A percentile compares a stretch with the other conserved stretches of the same genome.
phyloP scores from a whole-genome alignment of 2,329 filamentous ascomycete genomes.

The Scedosporium apiospermum region DNA sequence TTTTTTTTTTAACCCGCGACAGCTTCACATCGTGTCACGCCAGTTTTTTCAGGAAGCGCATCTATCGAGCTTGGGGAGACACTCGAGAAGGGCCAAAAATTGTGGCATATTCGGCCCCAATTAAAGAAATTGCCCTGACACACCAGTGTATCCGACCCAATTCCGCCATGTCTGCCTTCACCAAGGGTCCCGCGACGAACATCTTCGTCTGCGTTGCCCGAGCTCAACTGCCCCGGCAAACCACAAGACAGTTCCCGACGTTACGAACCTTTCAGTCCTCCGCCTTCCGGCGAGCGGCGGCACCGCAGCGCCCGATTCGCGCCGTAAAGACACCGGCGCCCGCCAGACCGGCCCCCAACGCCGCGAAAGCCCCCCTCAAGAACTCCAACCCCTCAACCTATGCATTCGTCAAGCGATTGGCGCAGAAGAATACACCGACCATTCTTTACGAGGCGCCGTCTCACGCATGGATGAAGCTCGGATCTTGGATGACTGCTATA shows the following conservation, averaged over 20 bases:
- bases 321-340: background rate
- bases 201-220: slow-evolving; percentile 3
- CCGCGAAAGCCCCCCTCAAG: slow-evolving; percentile 8
- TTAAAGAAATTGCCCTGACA: background rate
- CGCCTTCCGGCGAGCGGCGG: slow-evolving; percentile 3
- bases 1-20: background rate
- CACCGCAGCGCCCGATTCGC: background rate
- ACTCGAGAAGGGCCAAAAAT: background rate
- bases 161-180: slow-evolving; percentile 3
- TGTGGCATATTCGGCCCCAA: background rate
- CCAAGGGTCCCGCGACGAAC: background rate
- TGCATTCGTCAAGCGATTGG: slow-evolving; percentile 45
- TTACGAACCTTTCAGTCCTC: slow-evolving; percentile 8
- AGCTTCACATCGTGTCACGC: background rate
- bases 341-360: slow-evolving; percentile 1
- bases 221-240: slow-evolving; percentile 6
- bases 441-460: slow-evolving; percentile 56
- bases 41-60: background rate
- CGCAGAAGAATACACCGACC: slow-evolving; percentile 44
- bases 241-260: background rate
- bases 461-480: slow-evolving; percentile 52
- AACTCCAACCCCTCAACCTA: slow-evolving; percentile 16
- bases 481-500: slow-evolving; percentile 45
- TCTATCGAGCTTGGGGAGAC: background rate
- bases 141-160: background rate